Conservation (phyloP, 345 rosid genomes). For the Chamaenerion angustifolium region DNA sequence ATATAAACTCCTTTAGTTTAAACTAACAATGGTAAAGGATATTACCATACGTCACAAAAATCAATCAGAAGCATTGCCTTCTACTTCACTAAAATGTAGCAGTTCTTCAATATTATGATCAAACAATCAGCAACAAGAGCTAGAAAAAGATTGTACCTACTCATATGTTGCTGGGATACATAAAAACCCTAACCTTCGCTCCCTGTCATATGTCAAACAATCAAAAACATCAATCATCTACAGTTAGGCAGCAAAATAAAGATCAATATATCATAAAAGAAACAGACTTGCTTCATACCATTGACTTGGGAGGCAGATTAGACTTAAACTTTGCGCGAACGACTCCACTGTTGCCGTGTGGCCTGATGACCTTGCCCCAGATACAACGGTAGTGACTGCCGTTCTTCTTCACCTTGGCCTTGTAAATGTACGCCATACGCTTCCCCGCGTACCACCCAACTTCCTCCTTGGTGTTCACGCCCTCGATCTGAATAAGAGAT, state of each 20-base stretch:
- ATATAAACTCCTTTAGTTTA: too few relatives aligned
- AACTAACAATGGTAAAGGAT: too few relatives aligned
- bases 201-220: slow-evolving; percentile 28
- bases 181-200: slow-evolving; percentile 74
- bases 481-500: slow-evolving; percentile 76
- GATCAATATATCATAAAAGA: too few relatives aligned
- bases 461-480: slow-evolving; percentile 77
- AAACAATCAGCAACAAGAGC: background rate
- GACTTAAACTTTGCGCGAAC: slow-evolving; percentile 86
- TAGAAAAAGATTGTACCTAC: slow-evolving; percentile 31
- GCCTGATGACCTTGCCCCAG: slow-evolving; percentile 84
- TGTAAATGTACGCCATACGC: slow-evolving; percentile 90
- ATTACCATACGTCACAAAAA: too few relatives aligned
- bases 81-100: too few relatives aligned
- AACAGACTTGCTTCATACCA: slow-evolving; percentile 25
- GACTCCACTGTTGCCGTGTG: slow-evolving; percentile 90
- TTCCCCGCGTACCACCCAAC: slow-evolving; percentile 74
- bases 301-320: slow-evolving; percentile 76
- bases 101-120: too few relatives aligned
- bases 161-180: slow-evolving; percentile 91
- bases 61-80: too few relatives aligned
- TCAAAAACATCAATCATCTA: too few relatives aligned
- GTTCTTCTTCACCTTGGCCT: slow-evolving; percentile 74
- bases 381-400: slow-evolving; percentile 85
- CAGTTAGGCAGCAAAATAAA: background rate